Conservation (phyloP, 805 yeast genomes). For the Starmera quercuum region DNA sequence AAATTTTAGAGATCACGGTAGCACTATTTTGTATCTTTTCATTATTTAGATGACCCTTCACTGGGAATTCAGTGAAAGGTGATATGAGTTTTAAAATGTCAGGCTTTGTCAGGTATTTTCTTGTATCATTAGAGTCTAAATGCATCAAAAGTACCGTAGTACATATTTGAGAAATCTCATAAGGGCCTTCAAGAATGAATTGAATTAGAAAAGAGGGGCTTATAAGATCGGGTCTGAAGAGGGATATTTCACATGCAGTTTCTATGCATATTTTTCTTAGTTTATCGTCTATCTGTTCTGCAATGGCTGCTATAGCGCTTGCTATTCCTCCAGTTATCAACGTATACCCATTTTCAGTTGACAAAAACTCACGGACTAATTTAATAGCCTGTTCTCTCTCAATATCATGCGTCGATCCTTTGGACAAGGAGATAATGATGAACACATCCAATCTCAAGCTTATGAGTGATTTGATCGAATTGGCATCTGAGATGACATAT, state of each 20-base stretch:
- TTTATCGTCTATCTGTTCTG: slow-evolving; percentile 46
- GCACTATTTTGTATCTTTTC: slow-evolving; percentile 57
- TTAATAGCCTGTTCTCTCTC: slow-evolving; percentile 78
- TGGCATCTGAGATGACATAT: slow-evolving; percentile 46
- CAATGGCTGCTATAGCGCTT: slow-evolving; percentile 55
- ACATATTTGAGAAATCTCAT: slow-evolving; percentile 32
- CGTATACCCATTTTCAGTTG: slow-evolving; percentile 42
- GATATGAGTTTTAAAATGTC: slow-evolving; percentile 59
- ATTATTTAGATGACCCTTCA: slow-evolving; percentile 36
- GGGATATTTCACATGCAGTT: slow-evolving; percentile 42
- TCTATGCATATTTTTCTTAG: slow-evolving; percentile 44
- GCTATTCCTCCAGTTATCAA: slow-evolving; percentile 56
- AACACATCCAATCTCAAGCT: slow-evolving; percentile 53
- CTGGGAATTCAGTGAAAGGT: slow-evolving; percentile 60
- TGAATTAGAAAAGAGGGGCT: slow-evolving; percentile 33
- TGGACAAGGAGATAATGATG: slow-evolving; percentile 56
- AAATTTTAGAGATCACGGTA: slow-evolving; percentile 46
- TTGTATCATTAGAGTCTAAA: slow-evolving; percentile 48
- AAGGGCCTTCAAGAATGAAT: slow-evolving; percentile 48
- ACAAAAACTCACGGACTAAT: slow-evolving; percentile 55
- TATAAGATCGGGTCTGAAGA: slow-evolving; percentile 35
- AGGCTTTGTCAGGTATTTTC: slow-evolving; percentile 46
- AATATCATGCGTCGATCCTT: slow-evolving; percentile 41
- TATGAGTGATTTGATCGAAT: slow-evolving; percentile 46
- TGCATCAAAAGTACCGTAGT: slow-evolving; percentile 43